Percentiles rank a stretch among this genome's conserved stretches.
These are phyloP conservation scores for Cytospora schulzeri DNA, from an alignment of 2,329 filamentous ascomycete genomes.

Conservation along the genomic window DNA sequence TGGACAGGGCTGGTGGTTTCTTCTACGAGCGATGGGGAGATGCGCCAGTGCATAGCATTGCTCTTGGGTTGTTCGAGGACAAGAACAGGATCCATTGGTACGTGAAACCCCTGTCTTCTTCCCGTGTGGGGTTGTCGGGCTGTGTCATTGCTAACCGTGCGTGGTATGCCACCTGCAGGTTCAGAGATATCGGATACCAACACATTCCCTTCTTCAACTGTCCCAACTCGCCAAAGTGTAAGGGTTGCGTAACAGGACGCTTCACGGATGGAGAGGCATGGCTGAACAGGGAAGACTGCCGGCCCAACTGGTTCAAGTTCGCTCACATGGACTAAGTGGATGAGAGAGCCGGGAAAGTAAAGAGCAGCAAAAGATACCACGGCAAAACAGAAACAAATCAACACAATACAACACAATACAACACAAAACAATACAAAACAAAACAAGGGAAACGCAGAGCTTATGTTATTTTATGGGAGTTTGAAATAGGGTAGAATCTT, in stretches of 20 bases:
- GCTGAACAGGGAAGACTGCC: slow-evolving; percentile 88
- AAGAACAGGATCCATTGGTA: slow-evolving; percentile 90
- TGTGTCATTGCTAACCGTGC: neutral
- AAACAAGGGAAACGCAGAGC: slow-evolving; percentile 8
- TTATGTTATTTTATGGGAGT: slow-evolving; percentile 18
- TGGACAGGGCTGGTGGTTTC: slow-evolving; percentile 93
- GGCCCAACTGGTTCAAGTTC: slow-evolving; percentile 96
- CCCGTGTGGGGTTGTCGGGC: neutral
- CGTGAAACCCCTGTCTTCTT: slow-evolving; percentile 37
- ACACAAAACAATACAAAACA: neutral
- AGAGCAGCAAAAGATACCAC: slow-evolving; percentile 18
- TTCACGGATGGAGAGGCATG: slow-evolving; percentile 88
- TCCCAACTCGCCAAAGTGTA: slow-evolving; percentile 93
- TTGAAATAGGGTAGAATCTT: slow-evolving; percentile 1
- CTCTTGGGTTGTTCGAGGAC: slow-evolving; percentile 89
- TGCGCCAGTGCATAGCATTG: slow-evolving; percentile 94
- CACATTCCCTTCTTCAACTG: slow-evolving; percentile 99
- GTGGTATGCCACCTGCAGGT: slow-evolving; percentile 58
- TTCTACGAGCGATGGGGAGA: slow-evolving; percentile 99
- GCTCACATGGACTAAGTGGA: slow-evolving; percentile 71
- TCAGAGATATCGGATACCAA: slow-evolving; percentile 98
- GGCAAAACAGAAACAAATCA: neutral
- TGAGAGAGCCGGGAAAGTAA: neutral
- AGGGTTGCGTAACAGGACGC: slow-evolving; percentile 80
- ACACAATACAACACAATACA: too few species aligned